Base-by-base conservation (phyloP, 306 rosid species). In the Abrus precatorius region DNA sequence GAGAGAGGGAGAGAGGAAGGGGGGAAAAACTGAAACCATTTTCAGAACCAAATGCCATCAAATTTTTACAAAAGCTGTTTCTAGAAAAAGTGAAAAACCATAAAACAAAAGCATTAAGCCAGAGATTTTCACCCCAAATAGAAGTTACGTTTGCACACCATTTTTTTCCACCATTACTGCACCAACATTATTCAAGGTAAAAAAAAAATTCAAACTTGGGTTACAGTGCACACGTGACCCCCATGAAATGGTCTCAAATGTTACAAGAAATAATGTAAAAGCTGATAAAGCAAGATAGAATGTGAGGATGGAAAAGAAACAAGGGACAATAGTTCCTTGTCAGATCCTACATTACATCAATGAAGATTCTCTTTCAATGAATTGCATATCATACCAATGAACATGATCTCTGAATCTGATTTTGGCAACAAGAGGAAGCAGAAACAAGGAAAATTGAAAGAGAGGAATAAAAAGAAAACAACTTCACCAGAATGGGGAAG, bases 401-500 rank as follows among this genome's bases (percentile, higher is more conserved):
- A 38, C 20, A 76, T 71, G 45, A 3, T 27, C 57, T 50, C 48
- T 57, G 28, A 72, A 72, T 71, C 66, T 10, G 62, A 29, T 50
- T 70, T 75, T 45, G 4, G 28, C 60, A 70, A 14, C 14, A 80
- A 57, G 48, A 36, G 80, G 73, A 44, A 45, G 72, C 77, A 69
- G 50, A 36, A 52, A 54, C 27, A 4, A 29, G 49, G 6, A 41
- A 76, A 76, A 27, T 78, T 43, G 64, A 67, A 52, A 52, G 43
- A 44, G 68, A 67, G 61, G 4, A 32, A 57, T 9, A 44, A 78
- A 74, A 75, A 70, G 80, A 14, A 40, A 55, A 49, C 44, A 83
- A 77, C 78, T 86, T 83, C 84, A 86, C 87, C 87, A 0, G 73
- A 76, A 76, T 53, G 69, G 63, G 67, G 80, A 83, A 68, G 54